A percentile compares a stretch with the other conserved stretches of the same genome.
These are phyloP conservation scores for Lepidium sativum DNA, from an alignment of 345 rosid species.

Conservation along the genomic window DNA sequence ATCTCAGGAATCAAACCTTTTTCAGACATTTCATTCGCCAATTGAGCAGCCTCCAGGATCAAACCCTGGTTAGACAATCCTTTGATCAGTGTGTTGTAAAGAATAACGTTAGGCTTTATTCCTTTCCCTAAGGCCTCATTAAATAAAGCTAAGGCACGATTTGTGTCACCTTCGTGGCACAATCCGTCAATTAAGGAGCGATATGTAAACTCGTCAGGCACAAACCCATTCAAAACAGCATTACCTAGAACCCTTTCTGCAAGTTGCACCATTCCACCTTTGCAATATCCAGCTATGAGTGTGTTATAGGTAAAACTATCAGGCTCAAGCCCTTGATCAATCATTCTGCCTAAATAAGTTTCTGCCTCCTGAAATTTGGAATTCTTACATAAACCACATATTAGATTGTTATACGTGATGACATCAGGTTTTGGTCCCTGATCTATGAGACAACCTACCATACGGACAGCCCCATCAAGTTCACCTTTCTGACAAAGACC, in stretches of 20 bases:
- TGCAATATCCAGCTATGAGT: conserved; percentile 68
- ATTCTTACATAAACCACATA: conserved; percentile 69
- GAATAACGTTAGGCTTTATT: conserved; percentile 43
- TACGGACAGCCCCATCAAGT: conserved; percentile 44
- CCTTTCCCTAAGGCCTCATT: conserved; percentile 51
- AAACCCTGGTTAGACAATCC: conserved; percentile 77
- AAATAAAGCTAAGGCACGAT: conserved; percentile 63
- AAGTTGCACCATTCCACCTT: conserved; percentile 47
- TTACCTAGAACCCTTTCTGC: conserved; percentile 60
- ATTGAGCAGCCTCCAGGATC: conserved; percentile 57
- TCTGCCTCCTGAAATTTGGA: conserved; percentile 61
- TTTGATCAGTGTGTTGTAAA: conserved; percentile 66
- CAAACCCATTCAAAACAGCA: conserved; percentile 73
- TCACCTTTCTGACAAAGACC: conserved; percentile 73
- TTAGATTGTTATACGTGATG: conserved; percentile 71
- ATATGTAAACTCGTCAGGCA: conserved; percentile 72
- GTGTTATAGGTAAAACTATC: conserved; percentile 71
- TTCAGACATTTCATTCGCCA: conserved; percentile 61
- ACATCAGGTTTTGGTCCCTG: conserved; percentile 69
- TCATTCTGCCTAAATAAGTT: conserved; percentile 66
- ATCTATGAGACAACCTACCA: conserved; percentile 44
- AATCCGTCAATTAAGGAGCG: conserved; percentile 63
- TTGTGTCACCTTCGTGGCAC: conserved; percentile 56
- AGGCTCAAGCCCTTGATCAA: conserved; percentile 69
- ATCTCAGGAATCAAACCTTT: conserved; percentile 56